These are phyloP conservation scores for Arthrobotrys pseudoclavata DNA, from an alignment of 2,329 filamentous ascomycete genomes.

Conservation along the genomic window DNA sequence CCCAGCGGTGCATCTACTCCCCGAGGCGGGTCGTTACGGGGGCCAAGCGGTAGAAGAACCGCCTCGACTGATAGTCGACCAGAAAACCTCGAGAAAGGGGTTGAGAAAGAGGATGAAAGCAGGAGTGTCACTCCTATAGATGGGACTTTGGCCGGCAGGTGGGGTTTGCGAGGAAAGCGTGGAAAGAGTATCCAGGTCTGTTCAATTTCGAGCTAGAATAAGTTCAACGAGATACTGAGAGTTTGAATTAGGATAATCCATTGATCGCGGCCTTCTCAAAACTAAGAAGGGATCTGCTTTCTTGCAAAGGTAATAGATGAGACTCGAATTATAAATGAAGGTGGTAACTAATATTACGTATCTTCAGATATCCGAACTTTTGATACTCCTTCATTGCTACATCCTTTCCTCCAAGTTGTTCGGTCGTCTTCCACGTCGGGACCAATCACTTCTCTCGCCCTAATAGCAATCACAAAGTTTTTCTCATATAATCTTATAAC, in stretches of 20 bases:
- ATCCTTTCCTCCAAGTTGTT: constrained; percentile 96
- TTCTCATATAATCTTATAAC: constrained; percentile 93
- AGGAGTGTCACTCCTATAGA: constrained; percentile 68
- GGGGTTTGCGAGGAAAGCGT: constrained; percentile 94
- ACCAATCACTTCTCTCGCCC: constrained; percentile 92
- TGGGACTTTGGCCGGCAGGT: constrained; percentile 80
- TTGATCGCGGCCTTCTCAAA: constrained; percentile 95
- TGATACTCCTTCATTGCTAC: constrained; percentile 88
- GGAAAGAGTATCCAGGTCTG: constrained; percentile 83
- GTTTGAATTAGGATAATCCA: constrained; percentile 80
- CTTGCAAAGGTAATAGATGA: constrained; percentile 77
- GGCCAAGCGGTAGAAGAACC: constrained; percentile 64
- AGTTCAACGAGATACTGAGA: constrained; percentile 13
- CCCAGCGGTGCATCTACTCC: constrained; percentile 52
- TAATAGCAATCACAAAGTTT: constrained; percentile 96
- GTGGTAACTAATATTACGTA: constrained; percentile 49
- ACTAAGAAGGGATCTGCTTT: constrained; percentile 86
- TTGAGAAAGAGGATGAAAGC: constrained; percentile 63
- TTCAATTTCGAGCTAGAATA: constrained; percentile 4
- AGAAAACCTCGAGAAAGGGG: constrained; percentile 40
- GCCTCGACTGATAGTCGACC: constrained; percentile 67
- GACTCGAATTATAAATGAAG: background rate
- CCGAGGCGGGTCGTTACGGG: constrained; percentile 54
- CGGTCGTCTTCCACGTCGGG: constrained; percentile 96
- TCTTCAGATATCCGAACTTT: constrained; percentile 82